Evolutionary conservation across 2,329 filamentous ascomycete genomes (phyloP), one percentile per base, ranked within the genome.

Genomic region (Cytospora schulzeri): DNA sequence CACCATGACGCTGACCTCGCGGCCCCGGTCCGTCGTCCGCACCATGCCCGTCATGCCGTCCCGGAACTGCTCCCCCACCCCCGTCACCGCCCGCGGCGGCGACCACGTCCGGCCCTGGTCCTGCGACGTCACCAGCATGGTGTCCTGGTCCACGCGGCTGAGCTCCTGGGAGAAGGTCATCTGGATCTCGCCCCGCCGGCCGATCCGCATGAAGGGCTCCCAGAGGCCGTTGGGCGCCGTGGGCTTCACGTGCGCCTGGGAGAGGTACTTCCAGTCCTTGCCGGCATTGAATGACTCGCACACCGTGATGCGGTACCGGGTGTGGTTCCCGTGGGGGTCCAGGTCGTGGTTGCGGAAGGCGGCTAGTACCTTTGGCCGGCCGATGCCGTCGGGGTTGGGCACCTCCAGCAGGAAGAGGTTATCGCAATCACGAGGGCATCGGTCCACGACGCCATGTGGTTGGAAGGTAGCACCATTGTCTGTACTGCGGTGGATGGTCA

Each of bases 171-270:
- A 81, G 68, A 77, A 83, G 17, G 76, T 79, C 66, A 82, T 70
- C 66, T 81, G 79, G 1, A 82, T 71, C 65, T 78, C 77, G 31
- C 62, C 62, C 22, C 55, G 29, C 38, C 24, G 24, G 8, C 62
- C 65, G 31, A 66, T 65, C 1, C 80, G 74, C 76, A 83, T 79
- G 64, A 82, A 83, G 0, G 81, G 81, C 69, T 83, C 81, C 81
- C 81, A 83, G 22, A 82, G 71, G 0, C 81, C 81, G 61, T 60
- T 65, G 5, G 65, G 65, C 41, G 62, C 65, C 4, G 59, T 62
- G 24, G 48, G 14, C 54, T 75, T 80, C 72, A 82, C 76, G 0
- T 72, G 73, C 4, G 80, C 81, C 68, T 82, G 80, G 26, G 78
- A 76, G 2, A 77, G 73, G 68, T 75, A 83, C 4, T 66, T 65